Percentiles rank a stretch among this genome's conserved stretches.
Evolutionary conservation across 495 filamentous ascomycete species (phyloP).

Genomic region (Aspergillus wentii): DNA sequence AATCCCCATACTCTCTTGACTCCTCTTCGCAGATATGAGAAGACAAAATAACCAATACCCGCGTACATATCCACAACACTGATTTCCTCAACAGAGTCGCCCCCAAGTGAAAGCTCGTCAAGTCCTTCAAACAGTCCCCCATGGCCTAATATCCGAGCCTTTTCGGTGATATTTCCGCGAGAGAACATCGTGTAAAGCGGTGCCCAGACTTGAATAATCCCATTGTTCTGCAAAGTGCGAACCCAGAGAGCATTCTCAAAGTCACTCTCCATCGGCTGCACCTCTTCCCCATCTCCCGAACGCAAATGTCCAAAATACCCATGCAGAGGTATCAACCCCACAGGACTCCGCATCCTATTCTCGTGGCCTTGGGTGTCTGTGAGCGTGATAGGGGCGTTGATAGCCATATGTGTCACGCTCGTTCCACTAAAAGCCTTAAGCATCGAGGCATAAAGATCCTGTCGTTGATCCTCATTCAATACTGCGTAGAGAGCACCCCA

Average conservation of each 20-base stretch:
- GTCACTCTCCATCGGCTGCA: slow-evolving; percentile 36
- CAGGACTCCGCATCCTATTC: slow-evolving; percentile 66
- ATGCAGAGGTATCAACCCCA: slow-evolving; percentile 54
- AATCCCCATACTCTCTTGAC: slow-evolving; percentile 69
- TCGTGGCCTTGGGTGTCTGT: slow-evolving; percentile 26
- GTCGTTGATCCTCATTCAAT: slow-evolving; percentile 20
- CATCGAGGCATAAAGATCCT: slow-evolving; percentile 46
- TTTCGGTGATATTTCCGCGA: slow-evolving; percentile 84
- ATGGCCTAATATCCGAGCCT: slow-evolving; percentile 59
- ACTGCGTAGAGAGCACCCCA: slow-evolving; percentile 43
- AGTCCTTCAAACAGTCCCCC: slow-evolving; percentile 24
- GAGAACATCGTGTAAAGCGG: slow-evolving; percentile 90
- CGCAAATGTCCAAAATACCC: slow-evolving; percentile 56
- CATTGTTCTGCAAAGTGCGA: slow-evolving; percentile 66
- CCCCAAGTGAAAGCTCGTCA: slow-evolving; percentile 20
- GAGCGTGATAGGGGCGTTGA: slow-evolving; percentile 64
- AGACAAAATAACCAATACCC: slow-evolving; percentile 90
- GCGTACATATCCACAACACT: slow-evolving; percentile 81
- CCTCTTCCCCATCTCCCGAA: slow-evolving; percentile 6
- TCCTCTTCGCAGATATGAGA: slow-evolving; percentile 70
- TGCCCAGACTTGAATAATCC: slow-evolving; percentile 80
- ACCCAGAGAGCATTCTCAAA: slow-evolving; percentile 67
- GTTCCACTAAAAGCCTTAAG: slow-evolving; percentile 30
- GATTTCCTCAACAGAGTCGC: slow-evolving; percentile 22
- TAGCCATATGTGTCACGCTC: slow-evolving; percentile 62